Evolutionary conservation across 768 basidiomycete genomes (phyloP).

Genomic region (Tephrocybe sp.): DNA sequence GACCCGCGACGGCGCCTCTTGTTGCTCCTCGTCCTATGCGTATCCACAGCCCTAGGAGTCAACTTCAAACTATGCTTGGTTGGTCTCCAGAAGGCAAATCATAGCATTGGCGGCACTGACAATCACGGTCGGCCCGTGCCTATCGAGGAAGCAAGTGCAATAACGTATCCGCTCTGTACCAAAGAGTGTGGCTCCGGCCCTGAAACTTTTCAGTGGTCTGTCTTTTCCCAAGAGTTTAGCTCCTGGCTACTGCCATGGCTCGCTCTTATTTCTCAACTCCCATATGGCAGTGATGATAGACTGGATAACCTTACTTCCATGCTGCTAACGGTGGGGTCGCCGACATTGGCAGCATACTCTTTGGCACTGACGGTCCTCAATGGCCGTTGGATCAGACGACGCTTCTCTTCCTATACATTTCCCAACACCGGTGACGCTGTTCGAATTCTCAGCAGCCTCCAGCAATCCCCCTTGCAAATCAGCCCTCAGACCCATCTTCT

Average conservation of each 20-base stretch:
- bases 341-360: constrained; percentile 44
- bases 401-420: constrained; percentile 27
- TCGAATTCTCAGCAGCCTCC: constrained; percentile 34
- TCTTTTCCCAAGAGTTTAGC: constrained; percentile 37
- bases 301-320: constrained; percentile 41
- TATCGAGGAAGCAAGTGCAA: constrained; percentile 22
- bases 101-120: constrained; percentile 23
- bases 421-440: constrained; percentile 29
- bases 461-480: constrained; percentile 38
- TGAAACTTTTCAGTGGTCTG: constrained; percentile 28
- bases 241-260: constrained; percentile 50
- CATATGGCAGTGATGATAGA: constrained; percentile 38
- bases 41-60: constrained; percentile 1
- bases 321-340: constrained; percentile 43
- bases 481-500: constrained; percentile 26
- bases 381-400: constrained; percentile 36
- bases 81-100: constrained; percentile 14
- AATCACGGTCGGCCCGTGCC: constrained; percentile 24
- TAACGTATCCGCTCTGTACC: constrained; percentile 29
- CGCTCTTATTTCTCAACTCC: constrained; percentile 46
- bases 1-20: neutral
- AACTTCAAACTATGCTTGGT: constrained; percentile 22
- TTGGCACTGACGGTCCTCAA: constrained; percentile 42
- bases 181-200: constrained; percentile 23
- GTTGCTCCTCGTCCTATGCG: neutral